Evolutionary conservation across 306 rosid genomes (phyloP), one percentile per base, ranked within the genome.

Genomic region (Prinsepia uniflora): DNA sequence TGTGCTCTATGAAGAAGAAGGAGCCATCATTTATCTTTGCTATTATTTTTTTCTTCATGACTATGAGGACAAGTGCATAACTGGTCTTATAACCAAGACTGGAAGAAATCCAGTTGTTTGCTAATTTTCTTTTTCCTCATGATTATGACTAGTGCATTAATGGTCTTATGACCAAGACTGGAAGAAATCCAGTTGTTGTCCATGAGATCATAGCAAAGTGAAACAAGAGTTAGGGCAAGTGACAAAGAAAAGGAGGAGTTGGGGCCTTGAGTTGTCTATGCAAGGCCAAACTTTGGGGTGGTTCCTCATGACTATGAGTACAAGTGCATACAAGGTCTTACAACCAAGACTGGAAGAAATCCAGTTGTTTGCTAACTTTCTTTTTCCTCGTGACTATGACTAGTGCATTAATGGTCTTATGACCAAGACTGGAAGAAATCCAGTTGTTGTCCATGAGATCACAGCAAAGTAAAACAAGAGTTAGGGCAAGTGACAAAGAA

Each of bases 221-320:
- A 57, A 22, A 11, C 3, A 20, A 18, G 65, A 3, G 4, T 56
- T 36, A 43, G 66, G 19, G 19, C 53, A 0, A 54, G 75, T 15
- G 82, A 19, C 44, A 71, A 24, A 46, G 24, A 65, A 65, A 69
- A 13, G 65, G 48, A 42, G 71, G 55, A 44, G 15, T 59, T 67
- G 73, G 90, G 88, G 71, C 80, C 90, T 83, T 65, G 65, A 47
- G 1, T 59, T 88, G 94, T 85, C 90, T 81, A 69, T 74, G 75
- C 93, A 83, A 1, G 20, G 15, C 69, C 78, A 41, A 72, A 72
- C 69, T 34, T 30, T 18, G 15, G 72, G 77, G 36, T 41, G 67
- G 36, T n/a, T n/a, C n/a, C n/a, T n/a, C n/a, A n/a, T n/a, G n/a
- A n/a, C n/a, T n/a, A n/a, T n/a, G n/a, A n/a, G n/a, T n/a, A n/a